Percentiles rank a stretch among this genome's conserved stretches.
phyloP scores from a whole-genome alignment of 2,329 filamentous ascomycete genomes.

The Mycosphaerella arachidis region DNA sequence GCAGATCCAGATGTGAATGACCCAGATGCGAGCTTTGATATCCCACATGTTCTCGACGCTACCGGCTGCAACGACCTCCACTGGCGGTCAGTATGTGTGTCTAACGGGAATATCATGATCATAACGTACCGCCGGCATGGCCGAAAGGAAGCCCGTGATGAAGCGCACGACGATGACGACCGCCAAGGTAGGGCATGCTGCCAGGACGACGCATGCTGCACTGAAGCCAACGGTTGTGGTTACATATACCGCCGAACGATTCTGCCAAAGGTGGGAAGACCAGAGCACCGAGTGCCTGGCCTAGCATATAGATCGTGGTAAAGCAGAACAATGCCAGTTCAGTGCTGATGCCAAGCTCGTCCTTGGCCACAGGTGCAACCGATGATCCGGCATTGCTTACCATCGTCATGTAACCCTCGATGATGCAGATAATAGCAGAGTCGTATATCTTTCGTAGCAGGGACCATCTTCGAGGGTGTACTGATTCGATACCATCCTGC shows the following conservation, averaged over 20 bases:
- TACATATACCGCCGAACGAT: conserved; percentile 37
- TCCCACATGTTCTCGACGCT: conserved; percentile 4
- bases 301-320: conserved; percentile 25
- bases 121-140: conserved; percentile 44
- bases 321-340: conserved; percentile 8
- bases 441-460: conserved; percentile 4
- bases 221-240: conserved; percentile 31
- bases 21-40: conserved; percentile 41
- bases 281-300: conserved; percentile 35
- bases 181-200: conserved; percentile 33
- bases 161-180: conserved; percentile 40
- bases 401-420: conserved; percentile 13
- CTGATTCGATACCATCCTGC: neutral
- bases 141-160: conserved; percentile 43
- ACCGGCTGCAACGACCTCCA: neutral
- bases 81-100: neutral
- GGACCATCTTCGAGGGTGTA: conserved; percentile 13
- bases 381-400: conserved; percentile 14
- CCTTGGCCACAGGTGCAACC: neutral
- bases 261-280: conserved; percentile 39
- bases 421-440: conserved; percentile 10
- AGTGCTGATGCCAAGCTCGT: conserved; percentile 3
- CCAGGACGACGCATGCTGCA: conserved; percentile 37
- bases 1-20: conserved; percentile 44
- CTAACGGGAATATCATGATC: neutral